phyloP scores from a whole-genome alignment of 441 rosid genomes.

The Raphanus hybrid region DNA sequence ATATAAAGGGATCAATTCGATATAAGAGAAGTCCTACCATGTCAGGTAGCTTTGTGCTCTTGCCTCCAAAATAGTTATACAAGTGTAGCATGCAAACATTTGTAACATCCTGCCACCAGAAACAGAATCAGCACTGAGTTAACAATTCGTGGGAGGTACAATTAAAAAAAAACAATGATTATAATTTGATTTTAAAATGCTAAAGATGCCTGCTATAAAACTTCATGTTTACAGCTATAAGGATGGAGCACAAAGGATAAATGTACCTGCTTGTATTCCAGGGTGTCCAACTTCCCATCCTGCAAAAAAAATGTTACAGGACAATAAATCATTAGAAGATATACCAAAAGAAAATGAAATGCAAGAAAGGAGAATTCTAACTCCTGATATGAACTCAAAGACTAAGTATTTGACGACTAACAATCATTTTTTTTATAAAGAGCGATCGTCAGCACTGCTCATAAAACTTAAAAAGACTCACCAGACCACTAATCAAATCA shows the following conservation, averaged over 20 bases:
- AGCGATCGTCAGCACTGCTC: slow-evolving; percentile 15
- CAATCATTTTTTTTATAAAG: neutral
- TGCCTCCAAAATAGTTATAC: slow-evolving; percentile 67
- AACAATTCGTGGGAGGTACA: slow-evolving; percentile 1
- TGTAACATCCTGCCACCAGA: slow-evolving; percentile 71
- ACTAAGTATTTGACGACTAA: neutral
- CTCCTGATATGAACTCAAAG: slow-evolving; percentile 12
- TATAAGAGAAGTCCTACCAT: slow-evolving; percentile 26
- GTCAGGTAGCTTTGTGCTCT: slow-evolving; percentile 60
- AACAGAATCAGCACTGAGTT: slow-evolving; percentile 20
- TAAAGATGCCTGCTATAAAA: neutral
- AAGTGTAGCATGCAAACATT: slow-evolving; percentile 66
- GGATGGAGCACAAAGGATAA: slow-evolving; percentile 1
- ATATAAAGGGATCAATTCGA: neutral
- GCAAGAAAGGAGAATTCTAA: neutral
- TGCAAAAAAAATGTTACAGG: slow-evolving; percentile 38
- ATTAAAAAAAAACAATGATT: slow-evolving; percentile 10
- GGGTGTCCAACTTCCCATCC: slow-evolving; percentile 78
- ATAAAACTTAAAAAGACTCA: slow-evolving; percentile 46
- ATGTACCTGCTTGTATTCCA: slow-evolving; percentile 78
- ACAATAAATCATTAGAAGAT: neutral
- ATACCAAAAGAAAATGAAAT: too few species aligned
- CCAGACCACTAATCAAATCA: slow-evolving; percentile 67
- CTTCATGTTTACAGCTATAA: neutral
- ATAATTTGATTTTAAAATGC: neutral